Evolutionary conservation across 257 asterid genomes (phyloP).

Genomic region (Nicotiana tomentosiformis): DNA sequence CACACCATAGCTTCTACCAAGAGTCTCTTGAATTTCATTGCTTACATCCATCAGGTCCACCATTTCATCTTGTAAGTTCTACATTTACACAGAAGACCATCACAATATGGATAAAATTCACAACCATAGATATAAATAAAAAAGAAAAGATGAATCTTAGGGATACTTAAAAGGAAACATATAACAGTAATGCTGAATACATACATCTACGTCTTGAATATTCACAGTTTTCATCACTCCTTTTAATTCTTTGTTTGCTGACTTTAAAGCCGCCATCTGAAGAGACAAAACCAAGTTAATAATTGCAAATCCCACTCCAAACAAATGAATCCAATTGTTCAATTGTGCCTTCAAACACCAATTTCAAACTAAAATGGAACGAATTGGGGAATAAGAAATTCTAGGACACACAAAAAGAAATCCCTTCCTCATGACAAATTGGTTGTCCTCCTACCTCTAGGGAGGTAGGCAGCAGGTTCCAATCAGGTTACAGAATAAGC

Average conservation of each 20-base stretch:
- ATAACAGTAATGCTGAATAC: conserved; percentile 13
- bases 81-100: neutral
- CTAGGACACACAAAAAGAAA: conserved; percentile 10
- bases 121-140: neutral
- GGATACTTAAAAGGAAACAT: conserved; percentile 4
- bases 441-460: conserved; percentile 60
- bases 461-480: conserved; percentile 93
- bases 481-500: conserved; percentile 64
- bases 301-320: neutral
- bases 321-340: conserved; percentile 12
- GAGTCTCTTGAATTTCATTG: conserved; percentile 94
- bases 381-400: conserved; percentile 10
- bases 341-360: conserved; percentile 17
- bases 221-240: conserved; percentile 99
- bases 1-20: conserved; percentile 90
- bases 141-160: neutral
- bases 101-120: neutral
- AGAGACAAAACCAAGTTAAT: conserved; percentile 19
- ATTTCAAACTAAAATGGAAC: conserved; percentile 19
- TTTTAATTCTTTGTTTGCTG: conserved; percentile 88
- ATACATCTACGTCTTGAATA: conserved; percentile 92
- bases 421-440: conserved; percentile 33
- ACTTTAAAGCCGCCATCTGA: conserved; percentile 95
- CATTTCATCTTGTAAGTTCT: conserved; percentile 99
- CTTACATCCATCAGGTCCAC: conserved; percentile 98